Base-by-base conservation (phyloP, 805 yeast genomes). In the Millerago galiae region DNA sequence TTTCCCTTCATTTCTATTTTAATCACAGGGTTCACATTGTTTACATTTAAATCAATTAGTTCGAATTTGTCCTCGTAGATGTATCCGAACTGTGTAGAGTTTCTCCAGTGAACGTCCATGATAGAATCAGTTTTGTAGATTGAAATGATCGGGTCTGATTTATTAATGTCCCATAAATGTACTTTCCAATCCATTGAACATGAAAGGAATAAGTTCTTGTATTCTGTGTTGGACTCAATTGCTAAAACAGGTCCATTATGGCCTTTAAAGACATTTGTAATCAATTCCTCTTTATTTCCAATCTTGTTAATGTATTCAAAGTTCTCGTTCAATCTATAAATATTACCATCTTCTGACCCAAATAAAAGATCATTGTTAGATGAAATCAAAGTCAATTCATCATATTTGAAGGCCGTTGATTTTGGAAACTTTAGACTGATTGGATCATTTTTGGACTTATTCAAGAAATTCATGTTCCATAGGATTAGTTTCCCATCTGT, bases 341-440 rank as follows among this genome's bases (percentile, higher is more conserved):
- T 52, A 21, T 49, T 46, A 3, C 68, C 68, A 46, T 62, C 65
- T 40, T 60, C 65, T 34, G 61, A 45, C 1, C 67, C 68, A 7
- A 59, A 47, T 7, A 21, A 21, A 7, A 21, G 7, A 4, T 21
- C 24, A 7, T 21, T 21, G 24, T 21, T 21, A 14, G 56, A 25
- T 2, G 50, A 46, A 14, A 56, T 47, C 4, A 65, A 64, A 2
- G 63, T 51, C 17, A 61, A 34, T n/a, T 62, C 63, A 40, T 60
- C 66, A 40, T 60, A 56, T 30, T 51, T 37, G 13, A 52, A 15
- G 0, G 49, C 38, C 10, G 53, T 31, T 3, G 43, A 42, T 16
- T 54, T 54, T 4, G 64, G 62, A 2, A 53, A 29, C 24, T 46
- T 48, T 27, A 60, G 35, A n/a, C 47, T 45, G 1, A 59, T 44